Conservation (phyloP, 805 yeast species). For the Scheffersomyces amazonensis region DNA sequence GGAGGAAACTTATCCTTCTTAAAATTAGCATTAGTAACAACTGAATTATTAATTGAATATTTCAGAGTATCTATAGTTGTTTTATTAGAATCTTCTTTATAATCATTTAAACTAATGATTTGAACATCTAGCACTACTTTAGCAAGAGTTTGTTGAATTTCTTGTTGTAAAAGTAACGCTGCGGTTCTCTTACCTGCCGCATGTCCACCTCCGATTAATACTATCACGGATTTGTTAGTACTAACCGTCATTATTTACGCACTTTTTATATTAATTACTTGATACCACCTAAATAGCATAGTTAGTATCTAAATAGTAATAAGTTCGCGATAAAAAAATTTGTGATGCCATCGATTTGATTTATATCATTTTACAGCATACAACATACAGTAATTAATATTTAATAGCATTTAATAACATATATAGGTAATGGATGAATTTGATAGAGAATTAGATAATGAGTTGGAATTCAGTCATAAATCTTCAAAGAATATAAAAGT, state of each 20-base stretch:
- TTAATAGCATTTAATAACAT: too few species aligned
- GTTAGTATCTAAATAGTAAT: too few species aligned
- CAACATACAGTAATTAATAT: too few species aligned
- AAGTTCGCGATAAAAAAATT: too few species aligned
- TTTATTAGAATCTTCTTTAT: conserved; percentile 17
- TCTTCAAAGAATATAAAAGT: conserved; percentile 54
- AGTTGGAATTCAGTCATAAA: conserved; percentile 40
- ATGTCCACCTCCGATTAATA: conserved; percentile 62
- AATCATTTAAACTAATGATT: conserved; percentile 45
- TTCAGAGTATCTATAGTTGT: conserved; percentile 19
- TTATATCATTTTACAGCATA: too few species aligned
- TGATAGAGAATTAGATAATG: conserved; percentile 57
- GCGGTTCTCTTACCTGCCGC: conserved; percentile 52
- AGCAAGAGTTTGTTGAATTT: conserved; percentile 14
- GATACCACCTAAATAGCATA: too few species aligned
- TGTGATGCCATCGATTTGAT: too few species aligned
- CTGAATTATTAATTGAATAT: conserved; percentile 16
- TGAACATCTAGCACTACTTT: conserved; percentile 16
- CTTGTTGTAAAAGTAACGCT: conserved; percentile 32
- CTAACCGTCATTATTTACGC: conserved; percentile 2
- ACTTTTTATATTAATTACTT: too few species aligned
- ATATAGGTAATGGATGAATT: conserved; percentile 52
- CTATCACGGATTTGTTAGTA: conserved; percentile 21
- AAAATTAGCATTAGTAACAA: conserved; percentile 28
- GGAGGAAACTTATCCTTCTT: conserved; percentile 15